phyloP scores from a whole-genome alignment of 495 filamentous ascomycete species.

The Neurospora tetraspora region DNA sequence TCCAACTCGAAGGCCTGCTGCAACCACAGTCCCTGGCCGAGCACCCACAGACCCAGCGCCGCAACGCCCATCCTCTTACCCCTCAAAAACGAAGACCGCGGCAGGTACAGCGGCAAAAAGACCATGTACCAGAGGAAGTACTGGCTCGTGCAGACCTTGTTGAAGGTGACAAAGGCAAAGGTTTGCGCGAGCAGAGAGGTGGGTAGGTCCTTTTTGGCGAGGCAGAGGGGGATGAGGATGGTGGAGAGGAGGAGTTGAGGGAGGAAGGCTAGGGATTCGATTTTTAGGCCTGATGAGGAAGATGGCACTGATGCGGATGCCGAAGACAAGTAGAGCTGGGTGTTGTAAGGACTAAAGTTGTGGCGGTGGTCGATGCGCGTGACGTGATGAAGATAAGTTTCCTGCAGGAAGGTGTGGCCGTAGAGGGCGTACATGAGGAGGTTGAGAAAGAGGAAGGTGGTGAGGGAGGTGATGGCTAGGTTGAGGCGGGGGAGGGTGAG shows the following conservation, averaged over 20 bases:
- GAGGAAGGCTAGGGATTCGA: conserved; percentile 77
- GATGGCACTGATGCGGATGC: conserved; percentile 27
- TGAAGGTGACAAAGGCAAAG: conserved; percentile 93
- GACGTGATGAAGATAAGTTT: conserved; percentile 88
- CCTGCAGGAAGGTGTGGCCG: conserved; percentile 64
- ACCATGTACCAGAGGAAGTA: conserved; percentile 98
- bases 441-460: conserved; percentile 65
- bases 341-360: conserved; percentile 97
- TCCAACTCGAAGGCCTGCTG: conserved; percentile 83
- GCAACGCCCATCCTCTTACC: conserved; percentile 49
- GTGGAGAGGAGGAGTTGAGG: conserved; percentile 76
- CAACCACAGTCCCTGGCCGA: conserved; percentile 68
- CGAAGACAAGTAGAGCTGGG: conserved; percentile 74
- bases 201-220: conserved; percentile 77
- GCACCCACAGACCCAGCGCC: conserved; percentile 61
- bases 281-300: conserved; percentile 4
- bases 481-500: conserved; percentile 50
- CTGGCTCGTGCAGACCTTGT: conserved; percentile 98
- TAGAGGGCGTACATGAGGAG: conserved; percentile 65
- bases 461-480: conserved; percentile 53
- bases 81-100: conserved; percentile 58
- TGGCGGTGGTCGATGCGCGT: conserved; percentile 93
- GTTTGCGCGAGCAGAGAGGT: conserved; percentile 96
- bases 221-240: conserved; percentile 60
- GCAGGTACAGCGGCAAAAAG: conserved; percentile 84